Conservation (phyloP, 176 grass and related monocot species). For the Hsuehochloa calcarea region DNA sequence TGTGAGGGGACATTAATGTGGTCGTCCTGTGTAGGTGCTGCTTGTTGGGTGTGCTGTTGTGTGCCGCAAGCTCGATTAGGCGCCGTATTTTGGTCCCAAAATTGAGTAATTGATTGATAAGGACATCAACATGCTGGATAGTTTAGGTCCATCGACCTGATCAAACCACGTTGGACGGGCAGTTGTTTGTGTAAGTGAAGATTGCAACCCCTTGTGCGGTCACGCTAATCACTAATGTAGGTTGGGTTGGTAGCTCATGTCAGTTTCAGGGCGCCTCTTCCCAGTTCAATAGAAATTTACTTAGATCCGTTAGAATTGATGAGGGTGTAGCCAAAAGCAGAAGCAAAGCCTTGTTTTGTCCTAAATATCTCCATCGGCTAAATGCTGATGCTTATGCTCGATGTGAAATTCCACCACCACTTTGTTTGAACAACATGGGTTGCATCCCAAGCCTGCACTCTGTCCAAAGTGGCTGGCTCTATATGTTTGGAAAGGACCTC, state of each 20-base stretch:
- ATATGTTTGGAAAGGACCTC: neutral
- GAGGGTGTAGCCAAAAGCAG: neutral
- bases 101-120: neutral
- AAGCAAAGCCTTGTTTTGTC: neutral
- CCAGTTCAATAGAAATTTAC: neutral
- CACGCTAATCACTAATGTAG: neutral
- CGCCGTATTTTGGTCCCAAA: neutral
- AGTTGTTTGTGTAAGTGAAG: neutral
- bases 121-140: neutral
- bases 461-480: neutral
- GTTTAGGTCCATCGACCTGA: neutral
- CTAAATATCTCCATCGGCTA: neutral
- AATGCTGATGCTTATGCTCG: neutral
- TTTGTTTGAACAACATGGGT: neutral
- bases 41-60: neutral
- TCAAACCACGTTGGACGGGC: neutral
- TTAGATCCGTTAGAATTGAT: neutral
- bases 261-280: neutral
- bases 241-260: neutral
- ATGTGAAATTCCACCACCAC: neutral
- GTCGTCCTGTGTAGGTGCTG: neutral
- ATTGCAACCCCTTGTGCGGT: neutral
- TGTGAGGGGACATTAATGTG: neutral
- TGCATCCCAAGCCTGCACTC: neutral
- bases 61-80: neutral